Conservation (phyloP, 805 yeast genomes). For the Naumovozyma baii region DNA sequence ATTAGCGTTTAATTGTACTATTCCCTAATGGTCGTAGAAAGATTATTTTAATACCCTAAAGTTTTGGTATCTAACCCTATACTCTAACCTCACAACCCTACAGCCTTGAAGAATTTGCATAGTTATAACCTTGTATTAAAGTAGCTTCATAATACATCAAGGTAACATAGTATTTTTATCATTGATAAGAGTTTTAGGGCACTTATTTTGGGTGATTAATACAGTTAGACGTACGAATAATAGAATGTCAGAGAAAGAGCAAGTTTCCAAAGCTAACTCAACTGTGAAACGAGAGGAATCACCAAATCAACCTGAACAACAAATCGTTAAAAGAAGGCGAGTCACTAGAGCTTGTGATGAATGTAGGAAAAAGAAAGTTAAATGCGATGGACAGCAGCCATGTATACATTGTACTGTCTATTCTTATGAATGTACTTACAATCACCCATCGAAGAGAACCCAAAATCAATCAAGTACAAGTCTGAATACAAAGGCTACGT, state of each 20-base stretch:
- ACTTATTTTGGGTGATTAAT: too few species aligned
- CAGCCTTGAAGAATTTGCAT: too few species aligned
- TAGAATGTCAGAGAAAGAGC: not conserved
- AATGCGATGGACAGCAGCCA: conserved; percentile 78
- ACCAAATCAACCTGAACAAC: conserved; percentile 2
- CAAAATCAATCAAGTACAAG: not conserved
- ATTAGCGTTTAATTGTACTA: too few species aligned
- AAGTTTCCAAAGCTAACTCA: not conserved
- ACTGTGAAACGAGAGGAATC: not conserved
- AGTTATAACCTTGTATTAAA: too few species aligned
- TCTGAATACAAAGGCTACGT: not conserved
- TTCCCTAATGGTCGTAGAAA: too few species aligned
- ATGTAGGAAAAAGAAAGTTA: conserved; percentile 62
- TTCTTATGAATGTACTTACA: conserved; percentile 75
- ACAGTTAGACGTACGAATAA: not conserved
- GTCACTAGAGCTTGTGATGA: conserved; percentile 40
- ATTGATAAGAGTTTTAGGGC: too few species aligned
- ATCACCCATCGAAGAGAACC: conserved; percentile 48
- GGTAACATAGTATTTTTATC: too few species aligned
- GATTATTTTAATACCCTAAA: too few species aligned
- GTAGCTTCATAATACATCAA: too few species aligned
- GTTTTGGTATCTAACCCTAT: too few species aligned
- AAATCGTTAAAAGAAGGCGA: conserved; percentile 29
- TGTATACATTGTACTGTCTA: conserved; percentile 85
- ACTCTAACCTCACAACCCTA: too few species aligned